Evolutionary conservation across 352 stramenopile species (phyloP).

Genomic region (Phytophthora syringae): DNA sequence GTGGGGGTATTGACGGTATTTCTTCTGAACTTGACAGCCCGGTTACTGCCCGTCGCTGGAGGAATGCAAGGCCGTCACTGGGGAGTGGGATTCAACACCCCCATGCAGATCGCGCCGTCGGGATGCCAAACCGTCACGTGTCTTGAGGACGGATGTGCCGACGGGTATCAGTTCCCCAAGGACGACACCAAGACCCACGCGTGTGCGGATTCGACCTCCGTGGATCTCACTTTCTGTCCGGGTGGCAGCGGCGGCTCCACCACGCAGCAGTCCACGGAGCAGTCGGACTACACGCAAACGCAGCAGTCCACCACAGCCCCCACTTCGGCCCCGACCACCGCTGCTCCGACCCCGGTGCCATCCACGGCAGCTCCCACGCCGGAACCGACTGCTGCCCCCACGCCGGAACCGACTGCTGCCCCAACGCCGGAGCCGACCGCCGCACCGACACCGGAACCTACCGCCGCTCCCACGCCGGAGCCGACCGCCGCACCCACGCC

Average conservation of each 20-base stretch:
- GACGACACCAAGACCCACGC: constrained; percentile 64
- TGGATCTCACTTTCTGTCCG: constrained; percentile 64
- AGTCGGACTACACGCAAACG: neutral
- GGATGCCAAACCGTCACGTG: constrained; percentile 56
- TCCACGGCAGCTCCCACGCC: constrained; percentile 1
- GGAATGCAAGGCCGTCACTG: constrained; percentile 49
- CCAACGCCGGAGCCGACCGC: neutral
- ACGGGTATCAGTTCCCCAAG: constrained; percentile 65
- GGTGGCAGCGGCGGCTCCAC: constrained; percentile 13
- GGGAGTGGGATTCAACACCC: constrained; percentile 62
- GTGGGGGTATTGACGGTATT: neutral
- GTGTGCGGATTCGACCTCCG: constrained; percentile 41
- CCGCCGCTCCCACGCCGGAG: constrained; percentile 1
- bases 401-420: neutral
- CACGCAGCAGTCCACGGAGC: too few relatives aligned
- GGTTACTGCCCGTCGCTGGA: constrained; percentile 43
- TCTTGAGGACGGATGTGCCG: constrained; percentile 43
- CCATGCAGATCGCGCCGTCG: constrained; percentile 54
- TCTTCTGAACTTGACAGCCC: constrained; percentile 20
- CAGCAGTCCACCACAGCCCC: constrained; percentile 4
- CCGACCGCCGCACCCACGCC: neutral
- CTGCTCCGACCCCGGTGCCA: constrained; percentile 10
- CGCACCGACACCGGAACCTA: constrained; percentile 1
- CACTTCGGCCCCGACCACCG: constrained; percentile 1
- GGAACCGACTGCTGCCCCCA: neutral